Evolutionary conservation across 306 rosid genomes (phyloP).

Genomic region (Prunus davidiana): DNA sequence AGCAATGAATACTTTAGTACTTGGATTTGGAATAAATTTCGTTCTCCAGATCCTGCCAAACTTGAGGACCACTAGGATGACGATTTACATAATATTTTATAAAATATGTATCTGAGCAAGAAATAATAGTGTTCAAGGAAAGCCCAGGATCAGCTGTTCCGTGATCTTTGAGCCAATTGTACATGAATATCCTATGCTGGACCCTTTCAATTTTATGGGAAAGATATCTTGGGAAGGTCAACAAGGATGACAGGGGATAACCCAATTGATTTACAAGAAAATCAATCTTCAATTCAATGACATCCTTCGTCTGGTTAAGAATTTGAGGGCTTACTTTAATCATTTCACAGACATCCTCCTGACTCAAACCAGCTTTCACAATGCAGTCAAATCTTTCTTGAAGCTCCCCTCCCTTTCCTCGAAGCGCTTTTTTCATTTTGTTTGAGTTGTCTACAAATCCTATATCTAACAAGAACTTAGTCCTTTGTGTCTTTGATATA

Average conservation of each 20-base stretch:
- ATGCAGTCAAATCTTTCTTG: conserved; percentile 73
- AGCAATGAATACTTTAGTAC: neutral
- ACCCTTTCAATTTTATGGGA: conserved; percentile 41
- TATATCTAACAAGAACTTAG: conserved; percentile 54
- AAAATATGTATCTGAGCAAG: conserved; percentile 47
- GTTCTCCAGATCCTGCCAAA: conserved; percentile 58
- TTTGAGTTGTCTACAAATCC: conserved; percentile 53
- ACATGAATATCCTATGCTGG: conserved; percentile 62
- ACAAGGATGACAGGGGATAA: conserved; percentile 55
- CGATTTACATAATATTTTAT: conserved; percentile 41
- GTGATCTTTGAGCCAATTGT: conserved; percentile 63
- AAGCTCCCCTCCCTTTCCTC: conserved; percentile 77
- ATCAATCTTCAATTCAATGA: conserved; percentile 51
- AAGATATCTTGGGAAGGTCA: conserved; percentile 55
- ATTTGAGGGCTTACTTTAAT: conserved; percentile 54
- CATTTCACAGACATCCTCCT: conserved; percentile 48
- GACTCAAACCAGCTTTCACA: conserved; percentile 62
- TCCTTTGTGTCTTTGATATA: conserved; percentile 32
- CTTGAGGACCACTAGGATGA: conserved; percentile 58
- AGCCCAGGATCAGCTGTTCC: conserved; percentile 38
- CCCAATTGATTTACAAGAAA: conserved; percentile 49
- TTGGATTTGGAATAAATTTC: conserved; percentile 29
- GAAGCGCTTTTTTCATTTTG: conserved; percentile 39
- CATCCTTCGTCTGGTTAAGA: conserved; percentile 56
- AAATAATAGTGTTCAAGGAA: conserved; percentile 63